Percentiles rank a stretch among this genome's conserved stretches.
Evolutionary conservation across 495 filamentous ascomycete genomes (phyloP).

Genomic region (Aspergillus carlsbadensis): DNA sequence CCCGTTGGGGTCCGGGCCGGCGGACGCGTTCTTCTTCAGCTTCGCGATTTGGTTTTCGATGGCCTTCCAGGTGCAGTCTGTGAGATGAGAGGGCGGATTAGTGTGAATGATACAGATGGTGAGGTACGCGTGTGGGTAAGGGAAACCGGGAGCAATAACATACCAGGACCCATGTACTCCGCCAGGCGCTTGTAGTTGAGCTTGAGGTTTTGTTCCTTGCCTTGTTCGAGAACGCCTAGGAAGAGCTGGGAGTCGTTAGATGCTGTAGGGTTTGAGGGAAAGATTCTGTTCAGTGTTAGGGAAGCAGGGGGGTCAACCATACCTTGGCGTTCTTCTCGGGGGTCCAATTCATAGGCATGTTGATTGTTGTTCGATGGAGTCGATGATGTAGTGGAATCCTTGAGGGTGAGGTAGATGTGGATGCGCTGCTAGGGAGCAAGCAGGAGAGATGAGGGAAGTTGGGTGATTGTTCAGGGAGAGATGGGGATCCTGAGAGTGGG

Average conservation of each 20-base stretch:
- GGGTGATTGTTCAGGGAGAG: too few species aligned
- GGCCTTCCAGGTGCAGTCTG: neutral
- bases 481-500: too few species aligned
- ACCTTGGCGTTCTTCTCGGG: constrained; percentile 5
- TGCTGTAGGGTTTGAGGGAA: neutral
- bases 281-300: too few species aligned
- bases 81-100: neutral
- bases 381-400: too few species aligned
- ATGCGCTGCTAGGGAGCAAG: neutral
- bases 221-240: constrained; percentile 4
- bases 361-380: neutral
- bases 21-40: neutral
- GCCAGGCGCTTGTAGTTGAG: neutral
- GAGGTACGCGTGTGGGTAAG: neutral
- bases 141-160: neutral
- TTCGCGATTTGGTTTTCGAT: neutral
- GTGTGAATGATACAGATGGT: neutral
- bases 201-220: neutral
- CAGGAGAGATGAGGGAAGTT: neutral
- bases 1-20: neutral
- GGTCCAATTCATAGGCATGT: constrained; percentile 9
- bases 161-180: constrained; percentile 10
- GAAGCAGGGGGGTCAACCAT: neutral
- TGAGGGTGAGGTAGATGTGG: neutral
- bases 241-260: constrained; percentile 1